Evolutionary conservation across 176 grass and related monocot species (phyloP), one percentile per base, ranked within the genome.

Genomic region (Aegilops longissima): DNA sequence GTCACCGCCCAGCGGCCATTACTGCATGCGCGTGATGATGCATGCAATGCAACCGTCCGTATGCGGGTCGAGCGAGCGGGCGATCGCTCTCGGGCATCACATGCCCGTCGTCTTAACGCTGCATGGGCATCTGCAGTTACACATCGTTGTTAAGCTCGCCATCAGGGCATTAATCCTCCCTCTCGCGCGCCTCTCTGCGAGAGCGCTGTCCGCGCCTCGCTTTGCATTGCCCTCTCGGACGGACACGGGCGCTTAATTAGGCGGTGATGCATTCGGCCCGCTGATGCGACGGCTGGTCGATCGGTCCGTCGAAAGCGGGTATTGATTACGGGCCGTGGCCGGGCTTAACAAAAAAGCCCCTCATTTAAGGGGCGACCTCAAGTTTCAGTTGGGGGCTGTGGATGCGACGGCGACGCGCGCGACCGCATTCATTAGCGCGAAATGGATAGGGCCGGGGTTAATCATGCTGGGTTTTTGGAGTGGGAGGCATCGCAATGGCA

Each of bases 41-140:
- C 42, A 59, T 58, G 52, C 49, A 52, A 21, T 67, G 23, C 8
- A 8, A 10, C n/a, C 78, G 1, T 59, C 42, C 36, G 29, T 72
- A 58, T 8, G 18, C 42, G 39, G 64, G 49, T 47, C 49, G 13
- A 16, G 4, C 49, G 13, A 17, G 5, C 5, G 8, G 16, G 3
- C 51, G 79, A 63, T 81, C 85, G 83, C 73, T 70, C 81, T 89
- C 91, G 61, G 73, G 18, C 44, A 66, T 91, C 84, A 82, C 86
- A 84, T 92, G 80, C 51, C 30, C 70, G 31, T 31, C 25, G 44
- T 77, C 72, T 83, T 75, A 90, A 85, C 84, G 80, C 85, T 86
- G 87, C 71, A 77, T 87, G 76, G 81, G 80, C 81, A 84, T 90
- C 81, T 90, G 81, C 61, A 84, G 91, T 87, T 93, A 82, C 83